Base-by-base conservation (phyloP, 345 rosid genomes). In the Ceriops tagal region DNA sequence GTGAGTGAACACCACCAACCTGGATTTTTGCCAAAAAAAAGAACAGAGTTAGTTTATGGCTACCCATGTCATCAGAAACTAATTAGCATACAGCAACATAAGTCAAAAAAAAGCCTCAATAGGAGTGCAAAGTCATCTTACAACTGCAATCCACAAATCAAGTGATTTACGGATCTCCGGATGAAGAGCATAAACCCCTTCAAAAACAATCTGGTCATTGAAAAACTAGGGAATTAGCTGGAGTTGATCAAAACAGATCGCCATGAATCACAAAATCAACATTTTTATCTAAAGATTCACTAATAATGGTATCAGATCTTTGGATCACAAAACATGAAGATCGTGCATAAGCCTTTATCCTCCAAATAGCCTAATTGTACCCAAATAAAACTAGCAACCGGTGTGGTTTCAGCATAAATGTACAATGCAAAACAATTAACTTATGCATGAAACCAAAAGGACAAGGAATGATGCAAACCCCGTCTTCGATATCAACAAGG, bases 1-100 rank as follows among this genome's bases (percentile, higher is more conserved):
- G 99, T 57, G 99, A 96, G 86, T 96, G 96, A 69, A 96, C 98
- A 78, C 99, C 98, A 65, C 99, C 99, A 82, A 96, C 98, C 99
- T 96, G 86, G 49, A 43, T 58, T 82, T 58, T 82, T 73, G 79
- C 58, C 30, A 66, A 67, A 63, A 76, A 58, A 47, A 49, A 63
- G 63, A 76, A 60, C 55, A 34, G 22, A 58, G 51, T 69, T 63
- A 71, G 24, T 31, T 67, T 22, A 34, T 37, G 61, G 62, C 18
- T 63, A 30, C 53, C 47, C 4, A 18, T 34, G 7, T 52, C 51
- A 46, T 47, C 49, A 62, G 34, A 52, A 53, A 19, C 28, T 37
- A 15, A 53, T 53, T 7, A 52, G 27, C 51, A 55, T 13, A 16
- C 4, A 24, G 4, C 11, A 11, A 16, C 60, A 47, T 0, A 24